phyloP scores from a whole-genome alignment of 75 land plant genomes.

The Pinus tabuliformis region DNA sequence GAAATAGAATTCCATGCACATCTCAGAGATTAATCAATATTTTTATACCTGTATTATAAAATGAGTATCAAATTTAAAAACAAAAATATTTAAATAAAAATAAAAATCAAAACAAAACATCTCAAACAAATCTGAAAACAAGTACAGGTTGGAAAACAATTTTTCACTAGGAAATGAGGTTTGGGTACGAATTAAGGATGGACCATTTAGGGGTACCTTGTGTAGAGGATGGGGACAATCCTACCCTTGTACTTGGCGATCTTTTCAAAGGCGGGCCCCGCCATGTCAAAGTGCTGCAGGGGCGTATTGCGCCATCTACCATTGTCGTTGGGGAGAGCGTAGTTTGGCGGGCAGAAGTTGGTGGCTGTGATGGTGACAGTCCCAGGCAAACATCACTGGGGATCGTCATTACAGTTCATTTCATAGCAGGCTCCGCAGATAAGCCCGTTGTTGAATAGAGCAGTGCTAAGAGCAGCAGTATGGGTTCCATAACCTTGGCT shows the following conservation, averaged over 20 bases:
- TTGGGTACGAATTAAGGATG: too few relatives aligned
- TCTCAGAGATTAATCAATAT: too few relatives aligned
- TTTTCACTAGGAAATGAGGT: too few relatives aligned
- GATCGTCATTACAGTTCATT: background rate
- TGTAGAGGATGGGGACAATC: too few relatives aligned
- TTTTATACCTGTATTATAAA: too few relatives aligned
- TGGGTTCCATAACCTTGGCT: conserved; percentile 16
- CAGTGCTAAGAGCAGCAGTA: conserved; percentile 10
- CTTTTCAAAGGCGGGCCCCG: background rate
- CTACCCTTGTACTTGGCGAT: conserved; percentile 5
- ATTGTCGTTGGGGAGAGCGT: background rate
- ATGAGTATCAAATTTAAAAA: too few relatives aligned
- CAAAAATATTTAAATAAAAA: too few relatives aligned
- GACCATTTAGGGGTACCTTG: too few relatives aligned
- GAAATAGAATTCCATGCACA: too few relatives aligned
- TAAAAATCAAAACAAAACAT: too few relatives aligned
- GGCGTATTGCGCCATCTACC: conserved; percentile 20
- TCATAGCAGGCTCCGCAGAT: conserved; percentile 10
- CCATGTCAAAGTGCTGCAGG: conserved; percentile 5
- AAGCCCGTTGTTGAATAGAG: conserved; percentile 6
- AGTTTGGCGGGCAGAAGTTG: conserved; percentile 13
- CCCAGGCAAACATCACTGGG: background rate
- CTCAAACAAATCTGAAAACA: too few relatives aligned
- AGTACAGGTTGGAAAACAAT: too few relatives aligned
- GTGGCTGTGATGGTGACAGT: conserved; percentile 10